Base-by-base conservation (phyloP, 2,329 filamentous ascomycete species). In the Zasmidium angulare region DNA sequence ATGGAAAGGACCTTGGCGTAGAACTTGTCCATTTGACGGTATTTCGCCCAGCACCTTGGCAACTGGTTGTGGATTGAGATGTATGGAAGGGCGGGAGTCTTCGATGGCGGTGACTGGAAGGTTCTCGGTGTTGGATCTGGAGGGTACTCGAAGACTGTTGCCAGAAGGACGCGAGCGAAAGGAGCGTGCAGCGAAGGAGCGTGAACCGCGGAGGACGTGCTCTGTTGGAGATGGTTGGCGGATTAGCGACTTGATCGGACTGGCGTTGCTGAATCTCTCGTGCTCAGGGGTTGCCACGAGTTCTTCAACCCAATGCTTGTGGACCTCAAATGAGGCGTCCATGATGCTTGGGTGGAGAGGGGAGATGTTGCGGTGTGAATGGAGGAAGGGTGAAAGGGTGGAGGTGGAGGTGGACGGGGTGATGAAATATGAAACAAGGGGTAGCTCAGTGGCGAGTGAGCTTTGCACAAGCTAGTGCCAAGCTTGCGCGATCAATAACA, bases 201-300 rank as follows among this genome's bases (percentile, higher is more conserved):
- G 73, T n/a, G 73, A 70, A 53, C 67, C 71, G 53, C 72, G 72
- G 20, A 75, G 69, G 40, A 75, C 72, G 58, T 75, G 73, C 57
- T 75, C 73, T 75, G 68, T 64, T 46, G 56, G 63, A 55, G 60
- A 67, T 46, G 31, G 43, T 52, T 48, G 43, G n/a, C 24, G 26
- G 22, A 61, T 71, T 58, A 69, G 66, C 51, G 12, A 2, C 7
- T 50, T 21, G 14, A 26, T 17, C 3, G 36, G 7, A 4, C n/a
- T 4, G 22, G 12, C n/a, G 6, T 29, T 12, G 26, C 48, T 50
- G 48, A 50, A 50, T 3, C 14, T 21, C 19, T 46, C 36, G 20
- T 53, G n/a, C 21, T 36, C 29, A 21, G 67, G 67, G 19, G 64
- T 66, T 7, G 66, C 61, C 21, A 68, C 59, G n/a, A 69, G 56